These are phyloP conservation scores for Pythium rishiriense DNA, from an alignment of 352 stramenopile species.

Conservation along the genomic window DNA sequence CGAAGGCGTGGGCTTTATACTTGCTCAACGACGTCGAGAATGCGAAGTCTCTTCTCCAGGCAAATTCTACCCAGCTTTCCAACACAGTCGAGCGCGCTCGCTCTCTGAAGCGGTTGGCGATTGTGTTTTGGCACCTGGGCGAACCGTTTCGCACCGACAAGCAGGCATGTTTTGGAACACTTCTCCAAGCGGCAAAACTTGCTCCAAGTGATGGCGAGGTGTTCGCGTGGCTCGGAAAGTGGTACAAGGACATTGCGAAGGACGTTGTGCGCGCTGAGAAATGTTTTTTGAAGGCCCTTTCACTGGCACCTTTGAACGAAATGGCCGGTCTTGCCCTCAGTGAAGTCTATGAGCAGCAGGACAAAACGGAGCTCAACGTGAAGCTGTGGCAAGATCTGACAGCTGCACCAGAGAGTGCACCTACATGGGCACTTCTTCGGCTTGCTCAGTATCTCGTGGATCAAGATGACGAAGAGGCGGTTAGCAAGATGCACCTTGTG, in stretches of 20 bases:
- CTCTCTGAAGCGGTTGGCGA: constrained; percentile 67
- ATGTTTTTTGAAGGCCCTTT: constrained; percentile 83
- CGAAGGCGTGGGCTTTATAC: constrained; percentile 46
- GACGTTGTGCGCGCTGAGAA: constrained; percentile 81
- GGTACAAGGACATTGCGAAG: constrained; percentile 61
- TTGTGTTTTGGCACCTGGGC: constrained; percentile 75
- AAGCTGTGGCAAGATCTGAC: constrained; percentile 72
- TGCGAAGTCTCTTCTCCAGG: constrained; percentile 42
- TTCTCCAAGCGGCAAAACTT: constrained; percentile 78
- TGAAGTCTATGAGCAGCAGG: constrained; percentile 63
- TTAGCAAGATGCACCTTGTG: constrained; percentile 71
- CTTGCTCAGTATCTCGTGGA: constrained; percentile 73
- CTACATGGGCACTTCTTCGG: constrained; percentile 72
- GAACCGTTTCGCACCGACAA: constrained; percentile 55
- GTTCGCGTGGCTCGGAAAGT: constrained; percentile 76
- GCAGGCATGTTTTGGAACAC: constrained; percentile 51
- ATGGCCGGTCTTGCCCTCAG: constrained; percentile 66
- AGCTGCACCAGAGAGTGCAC: constrained; percentile 50
- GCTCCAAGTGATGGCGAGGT: constrained; percentile 62
- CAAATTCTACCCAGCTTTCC: constrained; percentile 34
- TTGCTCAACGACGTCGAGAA: constrained; percentile 34
- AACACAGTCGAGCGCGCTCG: constrained; percentile 30
- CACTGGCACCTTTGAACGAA: constrained; percentile 50
- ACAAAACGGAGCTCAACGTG: constrained; percentile 64
- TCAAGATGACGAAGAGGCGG: constrained; percentile 60